Evolutionary conservation across 768 basidiomycete genomes (phyloP).

Genomic region (Cystoderma amianthinum): DNA sequence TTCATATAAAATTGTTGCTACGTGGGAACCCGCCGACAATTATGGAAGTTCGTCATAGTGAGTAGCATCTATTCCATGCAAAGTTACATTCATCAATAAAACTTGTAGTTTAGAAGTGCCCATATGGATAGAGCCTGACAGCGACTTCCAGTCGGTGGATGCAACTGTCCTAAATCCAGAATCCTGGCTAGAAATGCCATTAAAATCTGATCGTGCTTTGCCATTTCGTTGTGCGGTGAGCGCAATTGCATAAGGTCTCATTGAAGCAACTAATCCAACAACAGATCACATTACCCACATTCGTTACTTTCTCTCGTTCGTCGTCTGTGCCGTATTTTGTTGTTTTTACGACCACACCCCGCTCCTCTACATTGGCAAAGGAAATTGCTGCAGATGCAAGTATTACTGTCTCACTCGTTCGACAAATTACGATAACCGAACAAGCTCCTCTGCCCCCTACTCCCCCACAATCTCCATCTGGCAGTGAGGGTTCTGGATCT

Average conservation of each 20-base stretch:
- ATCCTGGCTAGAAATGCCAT: constrained; percentile 65
- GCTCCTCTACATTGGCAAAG: constrained; percentile 43
- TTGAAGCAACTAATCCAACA: neutral
- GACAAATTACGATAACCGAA: constrained; percentile 50
- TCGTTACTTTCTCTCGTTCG: constrained; percentile 52
- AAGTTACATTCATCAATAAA: constrained; percentile 6
- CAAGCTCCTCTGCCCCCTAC: constrained; percentile 31
- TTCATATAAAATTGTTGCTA: constrained; percentile 45
- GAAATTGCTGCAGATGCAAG: constrained; percentile 71
- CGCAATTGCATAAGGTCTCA: constrained; percentile 8
- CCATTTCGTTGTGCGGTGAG: constrained; percentile 65
- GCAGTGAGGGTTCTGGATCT: constrained; percentile 36
- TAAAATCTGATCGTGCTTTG: constrained; percentile 54
- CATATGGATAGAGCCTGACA: constrained; percentile 51
- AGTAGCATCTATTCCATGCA: constrained; percentile 14
- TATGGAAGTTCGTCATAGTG: constrained; percentile 41
- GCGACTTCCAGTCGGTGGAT: constrained; percentile 53
- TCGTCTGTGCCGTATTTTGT: constrained; percentile 67
- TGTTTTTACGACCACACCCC: constrained; percentile 60
- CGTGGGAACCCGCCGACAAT: constrained; percentile 50
- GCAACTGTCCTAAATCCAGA: constrained; percentile 32
- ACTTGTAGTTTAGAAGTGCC: constrained; percentile 54
- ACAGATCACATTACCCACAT: constrained; percentile 60
- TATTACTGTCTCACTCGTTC: constrained; percentile 58
- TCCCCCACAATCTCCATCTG: constrained; percentile 41